Conservation (phyloP, 2,329 filamentous ascomycete species). For the Fusarium sp. region DNA sequence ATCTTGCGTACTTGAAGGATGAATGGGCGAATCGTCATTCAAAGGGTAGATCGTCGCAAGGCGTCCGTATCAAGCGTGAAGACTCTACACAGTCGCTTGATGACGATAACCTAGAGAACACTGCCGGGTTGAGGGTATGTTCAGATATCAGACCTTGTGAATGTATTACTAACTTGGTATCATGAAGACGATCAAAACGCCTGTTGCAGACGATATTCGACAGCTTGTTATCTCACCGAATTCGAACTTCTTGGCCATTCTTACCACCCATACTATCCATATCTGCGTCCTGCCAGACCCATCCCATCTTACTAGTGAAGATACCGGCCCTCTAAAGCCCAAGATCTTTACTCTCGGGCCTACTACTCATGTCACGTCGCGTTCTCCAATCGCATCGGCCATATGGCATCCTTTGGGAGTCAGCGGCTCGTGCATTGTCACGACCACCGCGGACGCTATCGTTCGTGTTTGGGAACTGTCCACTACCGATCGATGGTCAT, state of each 20-base stretch:
- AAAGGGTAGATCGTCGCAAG: slow-evolving; percentile 49
- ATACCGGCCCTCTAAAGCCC: slow-evolving; percentile 76
- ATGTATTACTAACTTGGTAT: slow-evolving; percentile 12
- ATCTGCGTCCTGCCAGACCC: slow-evolving; percentile 87
- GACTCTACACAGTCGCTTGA: slow-evolving; percentile 55
- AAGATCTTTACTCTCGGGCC: slow-evolving; percentile 94
- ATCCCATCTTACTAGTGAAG: slow-evolving; percentile 77
- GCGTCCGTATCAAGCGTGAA: slow-evolving; percentile 61
- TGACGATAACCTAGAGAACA: slow-evolving; percentile 46
- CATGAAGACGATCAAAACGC: slow-evolving; percentile 76
- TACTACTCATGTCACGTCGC: slow-evolving; percentile 89
- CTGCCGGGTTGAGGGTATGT: slow-evolving; percentile 52
- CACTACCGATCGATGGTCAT: slow-evolving; percentile 84
- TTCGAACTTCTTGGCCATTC: slow-evolving; percentile 82
- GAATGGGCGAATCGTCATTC: slow-evolving; percentile 51
- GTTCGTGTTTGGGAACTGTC: slow-evolving; percentile 93
- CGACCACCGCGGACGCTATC: slow-evolving; percentile 87
- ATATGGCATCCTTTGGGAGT: slow-evolving; percentile 95
- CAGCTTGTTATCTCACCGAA: slow-evolving; percentile 88
- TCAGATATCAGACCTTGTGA: background rate
- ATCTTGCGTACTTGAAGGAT: slow-evolving; percentile 83
- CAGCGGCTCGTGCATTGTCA: slow-evolving; percentile 83
- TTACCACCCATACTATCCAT: slow-evolving; percentile 89
- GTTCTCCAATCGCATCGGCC: slow-evolving; percentile 81
- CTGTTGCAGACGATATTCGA: slow-evolving; percentile 83